A percentile compares a stretch with the other conserved stretches of the same genome.
Evolutionary conservation across 2,329 filamentous ascomycete genomes (phyloP).

Genomic region (Pyrenophora seminiperda): DNA sequence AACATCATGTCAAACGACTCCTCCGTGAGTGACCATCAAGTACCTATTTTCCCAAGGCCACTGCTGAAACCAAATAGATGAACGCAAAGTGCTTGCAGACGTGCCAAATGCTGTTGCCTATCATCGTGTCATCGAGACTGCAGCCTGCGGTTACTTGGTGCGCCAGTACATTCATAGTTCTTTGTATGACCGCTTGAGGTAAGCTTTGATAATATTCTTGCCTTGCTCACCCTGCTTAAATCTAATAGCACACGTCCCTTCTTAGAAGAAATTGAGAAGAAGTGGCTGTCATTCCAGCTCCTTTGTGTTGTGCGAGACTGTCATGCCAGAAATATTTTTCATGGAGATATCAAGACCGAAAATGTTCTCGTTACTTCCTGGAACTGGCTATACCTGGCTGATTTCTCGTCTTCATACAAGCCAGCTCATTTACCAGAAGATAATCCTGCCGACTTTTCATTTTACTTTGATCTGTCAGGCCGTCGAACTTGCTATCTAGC

Average conservation of each 20-base stretch:
- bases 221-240: slow-evolving; percentile 30
- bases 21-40: slow-evolving; percentile 61
- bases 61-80: slow-evolving; percentile 58
- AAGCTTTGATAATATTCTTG: slow-evolving; percentile 12
- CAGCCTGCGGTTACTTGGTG: slow-evolving; percentile 88
- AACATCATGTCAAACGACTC: slow-evolving; percentile 77
- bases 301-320: slow-evolving; percentile 91
- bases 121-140: slow-evolving; percentile 88
- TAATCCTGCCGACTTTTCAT: slow-evolving; percentile 95
- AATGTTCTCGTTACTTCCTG: slow-evolving; percentile 97
- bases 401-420: slow-evolving; percentile 96
- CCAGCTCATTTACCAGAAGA: slow-evolving; percentile 92
- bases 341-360: slow-evolving; percentile 98
- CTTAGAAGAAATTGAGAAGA: slow-evolving; percentile 96
- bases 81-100: slow-evolving; percentile 77
- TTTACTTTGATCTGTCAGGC: slow-evolving; percentile 94
- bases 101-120: slow-evolving; percentile 91
- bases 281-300: slow-evolving; percentile 96
- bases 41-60: not conserved
- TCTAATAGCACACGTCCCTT: slow-evolving; percentile 82
- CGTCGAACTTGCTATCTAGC: slow-evolving; percentile 93
- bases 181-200: slow-evolving; percentile 87
- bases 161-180: slow-evolving; percentile 96
- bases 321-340: slow-evolving; percentile 85
- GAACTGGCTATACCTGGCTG: slow-evolving; percentile 99